Evolutionary conservation across 2,329 filamentous ascomycete species (phyloP), one percentile per base, ranked within the genome.

Genomic region (Diaporthe citri): DNA sequence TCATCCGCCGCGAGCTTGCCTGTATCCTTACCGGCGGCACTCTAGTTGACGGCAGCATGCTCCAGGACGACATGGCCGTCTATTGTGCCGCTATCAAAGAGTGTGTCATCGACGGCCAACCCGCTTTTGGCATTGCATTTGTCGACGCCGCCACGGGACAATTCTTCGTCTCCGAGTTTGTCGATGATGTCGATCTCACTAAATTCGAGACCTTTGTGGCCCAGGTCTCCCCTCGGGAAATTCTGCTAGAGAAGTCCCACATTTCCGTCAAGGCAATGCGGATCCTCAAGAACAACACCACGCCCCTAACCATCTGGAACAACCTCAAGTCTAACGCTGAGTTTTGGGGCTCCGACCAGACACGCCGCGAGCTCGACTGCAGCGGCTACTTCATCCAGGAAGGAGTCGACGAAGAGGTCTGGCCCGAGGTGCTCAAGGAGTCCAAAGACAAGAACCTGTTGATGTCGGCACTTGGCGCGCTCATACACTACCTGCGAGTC

Each of bases 201-300:
- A 97, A 96, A 81, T 98, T 99, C 79, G 97, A 99, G 86, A 99
- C 97, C 0, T 94, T 99, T 77, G 92, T 99, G 51, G 97, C 97
- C 22, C 97, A 99, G 83, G 97, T 93, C 22, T 91, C 93, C 28
- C 97, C 97, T 0, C 93, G 95, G 67, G 97, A 99, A 83, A 86
- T 99, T 59, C 86, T 99, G 0, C 86, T 99, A 0, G 97, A 99
- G 82, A 98, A 97, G 83, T 94, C 93, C 0, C 92, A 88, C 39
- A 87, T 98, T 41, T 98, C 96, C 0, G 92, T 93, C n/a, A 97
- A 97, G 82, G 95, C 95, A 0, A 84, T 98, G 74, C 93, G 97
- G 3, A 98, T 99, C 57, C 87, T 99, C 78, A 99, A 98, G 85
- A 98, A 97, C 82, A 98, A 97, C 83, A 98, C 96, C 0, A 90